Evolutionary conservation across 139 green algal species (phyloP).

Genomic region (Auxenochlorella pyrenoidosa): DNA sequence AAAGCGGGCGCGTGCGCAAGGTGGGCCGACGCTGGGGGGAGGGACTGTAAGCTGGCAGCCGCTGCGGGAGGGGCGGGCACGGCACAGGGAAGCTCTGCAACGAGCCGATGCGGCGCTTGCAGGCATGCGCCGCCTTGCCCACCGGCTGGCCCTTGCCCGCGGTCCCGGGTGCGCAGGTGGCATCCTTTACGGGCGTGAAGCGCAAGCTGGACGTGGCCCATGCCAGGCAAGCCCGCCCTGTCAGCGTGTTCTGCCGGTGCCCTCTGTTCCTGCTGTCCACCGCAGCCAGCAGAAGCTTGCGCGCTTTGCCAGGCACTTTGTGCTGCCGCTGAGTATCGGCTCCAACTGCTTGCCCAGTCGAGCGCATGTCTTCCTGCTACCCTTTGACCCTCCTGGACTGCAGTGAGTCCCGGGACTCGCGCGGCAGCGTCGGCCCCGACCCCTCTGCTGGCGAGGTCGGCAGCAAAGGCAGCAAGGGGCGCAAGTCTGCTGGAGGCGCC

Average conservation of each 20-base stretch:
- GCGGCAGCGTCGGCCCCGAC: conserved; percentile 3
- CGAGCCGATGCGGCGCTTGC: too few relatives aligned
- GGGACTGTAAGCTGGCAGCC: too few relatives aligned
- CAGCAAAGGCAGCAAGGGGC: conserved; percentile 25
- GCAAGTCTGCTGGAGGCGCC: not conserved
- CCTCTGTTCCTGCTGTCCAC: not conserved
- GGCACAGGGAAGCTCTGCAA: too few relatives aligned
- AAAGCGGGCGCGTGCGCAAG: conserved; percentile 47
- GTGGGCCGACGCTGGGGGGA: conserved; percentile 5
- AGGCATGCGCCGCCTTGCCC: too few relatives aligned
- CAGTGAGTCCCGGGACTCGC: conserved; percentile 18
- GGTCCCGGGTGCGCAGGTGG: conserved; percentile 3
- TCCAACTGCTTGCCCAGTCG: not conserved
- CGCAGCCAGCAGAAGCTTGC: not conserved
- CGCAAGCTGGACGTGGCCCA: conserved; percentile 8
- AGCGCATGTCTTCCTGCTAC: not conserved
- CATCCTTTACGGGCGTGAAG: conserved; percentile 33
- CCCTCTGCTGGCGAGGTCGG: conserved; percentile 8
- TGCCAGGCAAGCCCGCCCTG: not conserved
- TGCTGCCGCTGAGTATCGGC: not conserved
- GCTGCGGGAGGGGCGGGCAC: too few relatives aligned
- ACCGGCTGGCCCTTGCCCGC: too few relatives aligned
- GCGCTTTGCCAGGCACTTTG: not conserved
- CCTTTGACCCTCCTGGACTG: not conserved
- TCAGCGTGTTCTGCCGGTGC: not conserved